Base-by-base conservation (phyloP, 805 yeast species). In the Wickerhamiella kurtzmanii region DNA sequence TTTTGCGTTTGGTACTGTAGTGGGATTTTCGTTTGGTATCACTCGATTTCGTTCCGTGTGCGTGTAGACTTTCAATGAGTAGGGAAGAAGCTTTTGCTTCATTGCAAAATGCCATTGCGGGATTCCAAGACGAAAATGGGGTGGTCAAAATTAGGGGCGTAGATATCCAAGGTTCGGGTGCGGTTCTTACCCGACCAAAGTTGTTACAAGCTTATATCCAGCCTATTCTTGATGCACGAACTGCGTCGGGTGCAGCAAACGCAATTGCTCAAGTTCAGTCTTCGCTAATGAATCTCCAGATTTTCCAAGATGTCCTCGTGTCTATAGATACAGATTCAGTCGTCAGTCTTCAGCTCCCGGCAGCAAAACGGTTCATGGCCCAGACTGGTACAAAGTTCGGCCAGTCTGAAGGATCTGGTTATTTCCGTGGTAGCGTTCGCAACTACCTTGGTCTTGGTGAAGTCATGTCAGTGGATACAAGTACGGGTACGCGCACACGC, bases 381-480 rank as follows among this genome's bases (percentile, higher is more conserved):
- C 83, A 82, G 56, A 84, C 96, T 1, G 99, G 99, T 3, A 92
- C 97, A 1, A 88, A 87, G 62, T 76, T 92, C 5, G 97, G 97
- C 1, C 89, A 92, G 60, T 95, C 95, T 28, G 97, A 92, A 67
- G 98, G 96, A 25, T 92, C 84, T 59, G 97, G 96, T 1, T 87
- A 88, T 59, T 71, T 86, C 42, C 80, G 84, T 28, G 76, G 88
- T 47, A 87, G 78, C 61, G 67, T 70, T 49, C 62, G 71, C 40
- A 80, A 80, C 57, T 65, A 74, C 6, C 72, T 80, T 53, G 86
- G 83, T 3, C 80, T 80, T n/a, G 86, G 82, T 15, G 88, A 81
- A 58, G 65, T 65, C 4, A 55, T 82, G 15, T 65, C 73, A 15
- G 50, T 78, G 15, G 78, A 78, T 50, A 71, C 75, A 47, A 77